Evolutionary conservation across 108 stramenopile species (phyloP).

Genomic region (Conticribra weissflogii): DNA sequence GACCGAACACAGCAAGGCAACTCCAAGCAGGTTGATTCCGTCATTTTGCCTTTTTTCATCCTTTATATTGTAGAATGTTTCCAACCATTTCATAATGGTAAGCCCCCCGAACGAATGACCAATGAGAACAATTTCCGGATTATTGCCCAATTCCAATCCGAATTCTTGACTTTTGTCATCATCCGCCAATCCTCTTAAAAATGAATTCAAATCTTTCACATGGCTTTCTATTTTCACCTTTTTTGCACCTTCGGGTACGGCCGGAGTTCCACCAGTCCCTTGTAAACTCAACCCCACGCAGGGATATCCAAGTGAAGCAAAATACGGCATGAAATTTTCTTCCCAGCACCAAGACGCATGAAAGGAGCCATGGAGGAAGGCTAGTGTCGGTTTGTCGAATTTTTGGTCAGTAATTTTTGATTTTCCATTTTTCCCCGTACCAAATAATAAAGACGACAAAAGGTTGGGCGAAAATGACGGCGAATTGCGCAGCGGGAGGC

Average conservation of each 20-base stretch:
- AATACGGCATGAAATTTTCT: conserved; percentile 55
- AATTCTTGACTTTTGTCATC: neutral
- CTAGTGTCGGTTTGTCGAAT: conserved; percentile 40
- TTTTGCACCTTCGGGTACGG: conserved; percentile 34
- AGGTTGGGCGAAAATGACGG: conserved; percentile 8
- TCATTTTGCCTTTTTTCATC: neutral
- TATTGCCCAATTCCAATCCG: conserved; percentile 31
- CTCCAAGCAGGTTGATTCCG: conserved; percentile 50
- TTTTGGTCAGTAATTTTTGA: neutral
- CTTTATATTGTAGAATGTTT: conserved; percentile 30
- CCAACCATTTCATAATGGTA: conserved; percentile 54
- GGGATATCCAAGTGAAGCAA: conserved; percentile 49
- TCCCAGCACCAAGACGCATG: conserved; percentile 64
- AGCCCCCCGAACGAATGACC: conserved; percentile 56
- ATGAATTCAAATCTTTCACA: conserved; percentile 48
- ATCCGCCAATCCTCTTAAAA: conserved; percentile 31
- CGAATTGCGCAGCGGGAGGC: conserved; percentile 17
- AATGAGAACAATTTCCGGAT: conserved; percentile 35
- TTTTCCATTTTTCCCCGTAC: neutral
- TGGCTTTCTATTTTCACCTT: conserved; percentile 48
- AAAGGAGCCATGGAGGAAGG: conserved; percentile 63
- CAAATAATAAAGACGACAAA: conserved; percentile 15
- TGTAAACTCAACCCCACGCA: conserved; percentile 49
- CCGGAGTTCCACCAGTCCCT: conserved; percentile 54
- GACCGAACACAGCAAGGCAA: conserved; percentile 77